Base-by-base conservation (phyloP, 352 stramenopile genomes). In the Phytophthora pseudosyringae region DNA sequence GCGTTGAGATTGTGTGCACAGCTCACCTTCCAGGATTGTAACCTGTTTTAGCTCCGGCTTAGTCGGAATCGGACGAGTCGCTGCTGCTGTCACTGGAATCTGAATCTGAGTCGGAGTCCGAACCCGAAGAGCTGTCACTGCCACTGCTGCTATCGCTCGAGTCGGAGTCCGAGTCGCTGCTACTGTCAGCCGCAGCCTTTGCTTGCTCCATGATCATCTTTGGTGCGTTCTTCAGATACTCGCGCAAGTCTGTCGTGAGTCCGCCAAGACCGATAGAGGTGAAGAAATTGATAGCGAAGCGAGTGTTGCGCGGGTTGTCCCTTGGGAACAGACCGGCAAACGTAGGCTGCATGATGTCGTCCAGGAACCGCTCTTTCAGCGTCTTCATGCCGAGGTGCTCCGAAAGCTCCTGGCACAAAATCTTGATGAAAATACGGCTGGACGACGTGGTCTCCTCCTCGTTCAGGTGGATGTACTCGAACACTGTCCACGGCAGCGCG, bases 201-300 rank as follows among this genome's bases (percentile, higher is more conserved):
- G 64, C 64, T 64, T 91, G 82, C 40, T 85, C 80, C 84, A 94
- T 95, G 73, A 98, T 97, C 41, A 98, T 79, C 69, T 98, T 98
- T 2, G 96, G 96, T 25, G 95, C 94, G 68, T 98, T 98, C 85
- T 99, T 99, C 12, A 99, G 78, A 75, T 97, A 97, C 64, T 98
- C 91, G 32, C 98, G 90, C 54, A 99, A 83, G 12, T 93, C 93
- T 48, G 98, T 98, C 5, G 98, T 99, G 18, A 99, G 83, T 2
- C 96, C 97, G 28, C 97, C 98, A 15, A 99, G 83, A 67, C 98
- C 97, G 57, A 99, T 99, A 7, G 89, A 98, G 35, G 98, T 99
- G 82, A 99, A 99, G 73, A 99, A 99, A 64, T 99, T 99, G 84
- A 99, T 99, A 4, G 97, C 97, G 65, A 99, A 99, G 16, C 97